These are phyloP conservation scores for Apiotrichum akiyoshidainum DNA, from an alignment of 1,284 basidiomycete genomes.

Conservation along the genomic window DNA sequence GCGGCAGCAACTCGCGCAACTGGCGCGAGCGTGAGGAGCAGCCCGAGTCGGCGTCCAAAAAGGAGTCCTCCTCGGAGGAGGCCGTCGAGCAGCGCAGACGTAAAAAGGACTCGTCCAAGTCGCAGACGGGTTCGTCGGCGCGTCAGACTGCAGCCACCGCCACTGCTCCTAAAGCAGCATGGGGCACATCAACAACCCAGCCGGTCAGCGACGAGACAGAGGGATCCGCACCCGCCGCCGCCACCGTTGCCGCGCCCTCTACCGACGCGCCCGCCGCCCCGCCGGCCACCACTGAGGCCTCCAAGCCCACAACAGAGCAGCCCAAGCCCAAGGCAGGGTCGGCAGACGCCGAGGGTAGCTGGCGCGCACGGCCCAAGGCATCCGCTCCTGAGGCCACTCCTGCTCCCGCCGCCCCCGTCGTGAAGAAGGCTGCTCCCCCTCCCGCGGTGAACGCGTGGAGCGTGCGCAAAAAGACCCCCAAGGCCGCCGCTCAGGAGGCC, in stretches of 20 bases:
- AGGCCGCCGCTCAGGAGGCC: slow-evolving; percentile 1
- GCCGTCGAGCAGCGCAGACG: slow-evolving; percentile 3
- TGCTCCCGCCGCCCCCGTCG: slow-evolving; percentile 4
- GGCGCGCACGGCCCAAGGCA: slow-evolving; percentile 29
- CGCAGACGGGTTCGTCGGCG: neutral
- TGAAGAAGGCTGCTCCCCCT: slow-evolving; percentile 25
- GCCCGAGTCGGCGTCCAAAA: slow-evolving; percentile 6
- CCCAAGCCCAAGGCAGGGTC: slow-evolving; percentile 1
- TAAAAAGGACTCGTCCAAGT: slow-evolving; percentile 14
- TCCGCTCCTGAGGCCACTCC: slow-evolving; percentile 5
- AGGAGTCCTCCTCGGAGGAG: slow-evolving; percentile 11
- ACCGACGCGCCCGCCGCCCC: neutral
- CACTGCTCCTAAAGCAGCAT: neutral
- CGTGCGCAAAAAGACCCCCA: slow-evolving; percentile 25
- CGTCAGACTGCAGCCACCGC: neutral
- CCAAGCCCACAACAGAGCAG: too few species aligned
- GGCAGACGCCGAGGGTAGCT: slow-evolving; percentile 33
- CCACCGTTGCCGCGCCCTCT: slow-evolving; percentile 14
- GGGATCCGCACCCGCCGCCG: slow-evolving; percentile 1
- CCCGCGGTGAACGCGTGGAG: slow-evolving; percentile 46
- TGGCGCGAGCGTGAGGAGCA: slow-evolving; percentile 23
- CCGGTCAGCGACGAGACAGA: neutral
- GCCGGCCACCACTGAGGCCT: slow-evolving; percentile 13
- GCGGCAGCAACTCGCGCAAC: slow-evolving; percentile 35
- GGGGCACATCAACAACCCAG: neutral